phyloP scores from a whole-genome alignment of 2,329 filamentous ascomycete species.

The Colletotrichum abscissum region DNA sequence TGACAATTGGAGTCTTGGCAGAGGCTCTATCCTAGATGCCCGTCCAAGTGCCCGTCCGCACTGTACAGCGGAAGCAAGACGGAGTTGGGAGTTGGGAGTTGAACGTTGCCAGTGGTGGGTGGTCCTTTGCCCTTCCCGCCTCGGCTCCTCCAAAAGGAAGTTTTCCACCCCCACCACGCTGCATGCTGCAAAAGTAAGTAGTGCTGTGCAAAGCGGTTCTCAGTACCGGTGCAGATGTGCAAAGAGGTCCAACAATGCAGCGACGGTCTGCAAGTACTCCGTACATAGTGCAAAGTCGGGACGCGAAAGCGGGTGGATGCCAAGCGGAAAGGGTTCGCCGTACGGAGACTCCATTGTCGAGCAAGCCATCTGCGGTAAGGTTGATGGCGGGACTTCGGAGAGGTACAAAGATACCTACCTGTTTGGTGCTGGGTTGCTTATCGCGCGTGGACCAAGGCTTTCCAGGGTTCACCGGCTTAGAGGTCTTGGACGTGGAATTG shows the following conservation, averaged over 20 bases:
- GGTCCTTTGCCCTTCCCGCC: neutral
- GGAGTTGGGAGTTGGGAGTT: neutral
- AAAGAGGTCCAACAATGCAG: neutral
- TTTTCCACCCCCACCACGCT: neutral
- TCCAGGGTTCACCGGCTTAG: neutral
- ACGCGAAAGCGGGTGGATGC: neutral
- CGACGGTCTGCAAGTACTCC: neutral
- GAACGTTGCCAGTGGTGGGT: neutral
- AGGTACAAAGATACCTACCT: conserved; percentile 1
- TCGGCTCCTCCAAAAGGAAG: neutral
- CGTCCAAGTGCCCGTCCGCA: conserved; percentile 5
- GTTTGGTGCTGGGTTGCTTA: conserved; percentile 1
- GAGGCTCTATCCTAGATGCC: conserved; percentile 16
- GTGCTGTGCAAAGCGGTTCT: neutral
- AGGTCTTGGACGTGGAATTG: too few relatives aligned
- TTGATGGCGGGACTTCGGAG: neutral
- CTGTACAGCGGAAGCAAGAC: conserved; percentile 9
- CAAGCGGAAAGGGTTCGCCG: neutral
- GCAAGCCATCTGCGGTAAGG: neutral
- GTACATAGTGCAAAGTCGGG: neutral
- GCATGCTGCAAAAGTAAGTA: too few relatives aligned
- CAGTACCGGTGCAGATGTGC: neutral
- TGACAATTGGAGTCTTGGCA: conserved; percentile 33
- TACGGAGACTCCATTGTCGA: neutral
- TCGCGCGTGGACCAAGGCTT: neutral